These are phyloP conservation scores for Fraxinus anomala DNA, from an alignment of 257 asterid species.

Conservation along the genomic window DNA sequence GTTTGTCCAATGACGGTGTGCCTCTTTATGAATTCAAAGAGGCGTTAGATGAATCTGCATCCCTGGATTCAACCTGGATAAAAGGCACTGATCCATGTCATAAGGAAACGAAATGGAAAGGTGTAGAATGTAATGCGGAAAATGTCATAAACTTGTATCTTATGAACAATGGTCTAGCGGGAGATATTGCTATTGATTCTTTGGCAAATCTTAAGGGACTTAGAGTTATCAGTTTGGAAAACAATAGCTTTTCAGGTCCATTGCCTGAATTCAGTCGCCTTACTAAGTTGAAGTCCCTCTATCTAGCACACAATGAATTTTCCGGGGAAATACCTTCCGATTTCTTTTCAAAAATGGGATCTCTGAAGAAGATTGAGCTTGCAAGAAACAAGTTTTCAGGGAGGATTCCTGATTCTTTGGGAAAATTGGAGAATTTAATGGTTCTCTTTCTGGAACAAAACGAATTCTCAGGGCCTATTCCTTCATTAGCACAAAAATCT, in stretches of 20 bases:
- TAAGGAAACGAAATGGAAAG: constrained; percentile 47
- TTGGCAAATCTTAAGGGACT: constrained; percentile 44
- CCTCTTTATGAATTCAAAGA: constrained; percentile 62
- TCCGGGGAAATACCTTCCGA: constrained; percentile 58
- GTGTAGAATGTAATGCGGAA: constrained; percentile 53
- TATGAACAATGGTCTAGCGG: constrained; percentile 46
- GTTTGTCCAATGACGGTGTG: constrained; percentile 44
- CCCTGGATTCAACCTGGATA: constrained; percentile 67
- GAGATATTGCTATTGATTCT: constrained; percentile 40
- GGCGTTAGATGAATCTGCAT: constrained; percentile 39
- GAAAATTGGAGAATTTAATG: constrained; percentile 29
- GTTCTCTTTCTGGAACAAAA: constrained; percentile 51
- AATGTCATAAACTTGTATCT: constrained; percentile 46
- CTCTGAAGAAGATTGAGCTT: constrained; percentile 57
- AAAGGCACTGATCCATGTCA: constrained; percentile 63
- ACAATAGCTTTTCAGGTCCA: constrained; percentile 58
- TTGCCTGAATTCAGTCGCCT: constrained; percentile 61
- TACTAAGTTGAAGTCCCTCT: constrained; percentile 54
- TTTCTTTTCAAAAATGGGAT: constrained; percentile 51
- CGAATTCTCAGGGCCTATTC: constrained; percentile 65
- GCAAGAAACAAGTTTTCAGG: constrained; percentile 60
- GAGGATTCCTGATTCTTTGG: constrained; percentile 55
- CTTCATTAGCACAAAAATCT: constrained; percentile 44
- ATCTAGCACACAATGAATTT: constrained; percentile 45
- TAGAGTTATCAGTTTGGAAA: constrained; percentile 52